phyloP scores from a whole-genome alignment of 331 rosid genomes.

The Acacia concinna region DNA sequence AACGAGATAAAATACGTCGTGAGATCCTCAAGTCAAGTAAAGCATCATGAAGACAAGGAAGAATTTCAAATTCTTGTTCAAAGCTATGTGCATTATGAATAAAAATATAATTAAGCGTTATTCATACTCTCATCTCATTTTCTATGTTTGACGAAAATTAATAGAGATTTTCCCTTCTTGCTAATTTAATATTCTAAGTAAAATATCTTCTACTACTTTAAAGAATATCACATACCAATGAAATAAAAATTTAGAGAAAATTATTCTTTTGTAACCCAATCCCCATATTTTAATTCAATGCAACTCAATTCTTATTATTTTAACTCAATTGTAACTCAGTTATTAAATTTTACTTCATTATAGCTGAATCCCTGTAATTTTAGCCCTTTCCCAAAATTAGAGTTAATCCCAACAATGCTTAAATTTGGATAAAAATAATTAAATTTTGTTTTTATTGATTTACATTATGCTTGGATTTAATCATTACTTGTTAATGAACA shows the following conservation, averaged over 20 bases:
- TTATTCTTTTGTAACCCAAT: too few species aligned
- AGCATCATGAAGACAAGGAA: slow-evolving; percentile 31
- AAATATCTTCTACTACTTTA: neutral
- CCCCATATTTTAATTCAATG: too few species aligned
- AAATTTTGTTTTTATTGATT: neutral
- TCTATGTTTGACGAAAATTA: neutral
- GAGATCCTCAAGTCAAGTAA: slow-evolving; percentile 27
- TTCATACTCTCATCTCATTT: neutral
- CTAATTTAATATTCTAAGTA: neutral
- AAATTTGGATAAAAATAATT: neutral
- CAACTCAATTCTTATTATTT: too few species aligned
- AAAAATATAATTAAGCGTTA: neutral
- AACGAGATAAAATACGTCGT: neutral
- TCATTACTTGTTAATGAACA: neutral
- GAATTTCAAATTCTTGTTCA: slow-evolving; percentile 20
- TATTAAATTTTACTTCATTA: too few species aligned
- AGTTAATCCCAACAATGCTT: neutral
- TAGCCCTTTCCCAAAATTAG: neutral
- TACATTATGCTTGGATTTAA: neutral
- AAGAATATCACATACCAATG: neutral
- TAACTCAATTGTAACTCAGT: too few species aligned
- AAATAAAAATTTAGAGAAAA: too few species aligned
- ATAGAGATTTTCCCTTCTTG: neutral
- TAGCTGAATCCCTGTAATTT: too few species aligned
- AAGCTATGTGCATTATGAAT: neutral